A percentile compares a stretch with the other conserved stretches of the same genome.
Evolutionary conservation across 208 protist species (phyloP).

Genomic region (Leishmania guyanensis): DNA sequence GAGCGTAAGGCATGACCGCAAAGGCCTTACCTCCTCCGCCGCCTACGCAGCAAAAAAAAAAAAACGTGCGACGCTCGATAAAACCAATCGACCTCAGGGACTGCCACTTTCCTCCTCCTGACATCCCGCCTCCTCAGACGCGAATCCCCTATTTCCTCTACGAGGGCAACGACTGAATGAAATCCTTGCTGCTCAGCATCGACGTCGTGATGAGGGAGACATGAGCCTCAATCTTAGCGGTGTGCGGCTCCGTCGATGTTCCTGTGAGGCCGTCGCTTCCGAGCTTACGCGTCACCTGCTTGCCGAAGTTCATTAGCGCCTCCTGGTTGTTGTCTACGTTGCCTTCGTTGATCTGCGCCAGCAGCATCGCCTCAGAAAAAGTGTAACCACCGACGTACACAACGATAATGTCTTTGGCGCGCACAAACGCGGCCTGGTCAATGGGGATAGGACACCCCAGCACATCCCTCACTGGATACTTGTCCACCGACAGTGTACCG

Average conservation of each 20-base stretch:
- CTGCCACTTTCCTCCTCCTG: background rate
- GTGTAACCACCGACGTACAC: conserved; percentile 84
- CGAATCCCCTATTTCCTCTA: background rate
- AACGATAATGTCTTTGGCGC: conserved; percentile 85
- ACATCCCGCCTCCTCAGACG: background rate
- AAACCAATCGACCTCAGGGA: background rate
- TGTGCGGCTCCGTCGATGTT: conserved; percentile 55
- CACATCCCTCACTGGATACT: conserved; percentile 73
- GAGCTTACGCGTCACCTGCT: conserved; percentile 58
- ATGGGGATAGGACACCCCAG: conserved; percentile 54
- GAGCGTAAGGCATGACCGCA: background rate
- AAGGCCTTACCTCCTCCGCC: background rate
- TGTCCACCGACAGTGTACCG: conserved; percentile 70
- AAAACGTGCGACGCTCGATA: background rate
- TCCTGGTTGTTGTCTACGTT: conserved; percentile 82
- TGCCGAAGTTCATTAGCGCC: conserved; percentile 77
- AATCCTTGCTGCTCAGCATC: conserved; percentile 82
- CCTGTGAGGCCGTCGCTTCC: conserved; percentile 27
- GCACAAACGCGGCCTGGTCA: conserved; percentile 51
- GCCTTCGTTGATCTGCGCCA: conserved; percentile 79
- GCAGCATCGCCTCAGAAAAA: conserved; percentile 77
- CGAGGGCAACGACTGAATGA: conserved; percentile 59
- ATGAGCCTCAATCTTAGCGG: conserved; percentile 82
- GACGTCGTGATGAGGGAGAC: conserved; percentile 79
- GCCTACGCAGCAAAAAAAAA: background rate